Base-by-base conservation (phyloP, 106 monocot species). In the Dioscorea alata region DNA sequence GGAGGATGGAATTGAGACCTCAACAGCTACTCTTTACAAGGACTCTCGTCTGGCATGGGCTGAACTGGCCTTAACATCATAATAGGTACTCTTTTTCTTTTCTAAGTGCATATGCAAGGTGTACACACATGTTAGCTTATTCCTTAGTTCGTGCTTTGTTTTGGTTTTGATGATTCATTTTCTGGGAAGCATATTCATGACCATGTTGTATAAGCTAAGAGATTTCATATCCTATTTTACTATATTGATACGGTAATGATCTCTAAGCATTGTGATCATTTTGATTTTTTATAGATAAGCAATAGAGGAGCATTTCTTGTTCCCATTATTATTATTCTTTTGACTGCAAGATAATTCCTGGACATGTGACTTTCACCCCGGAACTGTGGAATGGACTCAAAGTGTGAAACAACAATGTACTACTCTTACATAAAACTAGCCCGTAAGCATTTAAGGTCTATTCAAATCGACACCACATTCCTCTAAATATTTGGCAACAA, bases 21-120 rank as follows among this genome's bases (percentile, higher is more conserved):
- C 97, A 9, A 62, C 79, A 8, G 77, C 87, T 42, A 83, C 92
- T 24, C 23, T 73, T 63, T 78, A 87, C 22, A 99, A 90, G 76
- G 85, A 87, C 64, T 87, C 89, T 56, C 76, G 82, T 20, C 67
- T 93, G 56, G 80, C 81, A 28, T 99, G 99, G 99, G 90, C 87
- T 19, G 84, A 86, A 69, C 71, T 93, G 35, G 87, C 64, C 10
- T 67, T 99, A 63, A 72, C 82, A 19, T 74, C 70, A 16, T 81
- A 28, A 28, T 28, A 72, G 60, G 23, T 61, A 2, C 60, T 21
- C 23, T 13, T 33, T 50, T 22, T 50, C 69, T 21, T 24, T 33
- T 57, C 63, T 61, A 63, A 69, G 66, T 76, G 33, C 64, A 24
- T 12, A 20, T 18, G 15, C 19, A 54, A 4, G 13, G 15, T 54